phyloP scores from a whole-genome alignment of 768 basidiomycete species.

The Serendipita indica region DNA sequence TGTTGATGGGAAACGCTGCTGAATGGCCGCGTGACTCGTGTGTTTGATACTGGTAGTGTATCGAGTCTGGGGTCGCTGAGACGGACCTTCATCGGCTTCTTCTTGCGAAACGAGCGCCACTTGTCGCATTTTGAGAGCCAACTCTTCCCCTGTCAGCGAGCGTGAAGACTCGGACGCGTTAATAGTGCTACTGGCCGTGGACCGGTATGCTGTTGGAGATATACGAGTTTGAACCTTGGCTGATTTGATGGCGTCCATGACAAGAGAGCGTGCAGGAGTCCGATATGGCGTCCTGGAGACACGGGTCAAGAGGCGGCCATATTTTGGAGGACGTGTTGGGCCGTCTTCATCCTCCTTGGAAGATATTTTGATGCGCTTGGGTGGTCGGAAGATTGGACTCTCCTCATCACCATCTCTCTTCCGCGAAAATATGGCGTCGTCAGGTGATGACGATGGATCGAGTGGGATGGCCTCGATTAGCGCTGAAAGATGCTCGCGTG shows the following conservation, averaged over 20 bases:
- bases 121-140: background rate
- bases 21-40: background rate
- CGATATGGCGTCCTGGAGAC: too few relatives aligned
- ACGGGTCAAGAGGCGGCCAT: slow-evolving; percentile 58
- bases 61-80: slow-evolving; percentile 27
- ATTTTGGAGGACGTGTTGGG: slow-evolving; percentile 33
- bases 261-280: slow-evolving; percentile 59
- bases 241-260: slow-evolving; percentile 45
- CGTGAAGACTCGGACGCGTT: slow-evolving; percentile 1
- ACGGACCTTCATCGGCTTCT: slow-evolving; percentile 26
- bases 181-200: slow-evolving; percentile 1
- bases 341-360: slow-evolving; percentile 38
- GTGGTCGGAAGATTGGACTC: background rate
- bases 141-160: slow-evolving; percentile 1
- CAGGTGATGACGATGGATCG: slow-evolving; percentile 15
- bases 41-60: slow-evolving; percentile 12
- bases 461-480: slow-evolving; percentile 88
- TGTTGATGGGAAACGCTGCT: background rate
- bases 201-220: background rate
- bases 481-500: slow-evolving; percentile 82
- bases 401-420: background rate
- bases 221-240: slow-evolving; percentile 37
- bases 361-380: slow-evolving; percentile 65
- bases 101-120: background rate
- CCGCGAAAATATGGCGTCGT: slow-evolving; percentile 45